These are phyloP conservation scores for Cyberlindnera euphorbiiphila DNA, from an alignment of 805 yeast genomes.

Conservation along the genomic window DNA sequence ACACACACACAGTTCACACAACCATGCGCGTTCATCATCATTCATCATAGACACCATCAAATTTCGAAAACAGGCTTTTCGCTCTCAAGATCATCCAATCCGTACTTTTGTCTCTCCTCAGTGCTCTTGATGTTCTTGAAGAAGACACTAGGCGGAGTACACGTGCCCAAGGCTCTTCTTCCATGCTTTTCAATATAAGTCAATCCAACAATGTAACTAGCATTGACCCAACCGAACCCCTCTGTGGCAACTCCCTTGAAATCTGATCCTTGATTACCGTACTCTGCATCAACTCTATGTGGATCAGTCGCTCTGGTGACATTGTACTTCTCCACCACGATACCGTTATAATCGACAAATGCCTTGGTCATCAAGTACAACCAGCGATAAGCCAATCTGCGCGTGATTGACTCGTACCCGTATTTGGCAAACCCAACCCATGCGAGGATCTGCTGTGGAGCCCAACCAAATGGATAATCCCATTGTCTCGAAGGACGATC, in stretches of 20 bases:
- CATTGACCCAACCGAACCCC: slow-evolving; percentile 98
- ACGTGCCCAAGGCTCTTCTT: slow-evolving; percentile 71
- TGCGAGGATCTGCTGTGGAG: slow-evolving; percentile 93
- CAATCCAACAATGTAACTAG: slow-evolving; percentile 74
- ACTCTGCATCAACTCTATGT: slow-evolving; percentile 90
- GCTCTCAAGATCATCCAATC: slow-evolving; percentile 11
- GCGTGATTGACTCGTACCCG: slow-evolving; percentile 60
- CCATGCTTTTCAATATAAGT: slow-evolving; percentile 63
- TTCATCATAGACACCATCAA: too few relatives aligned
- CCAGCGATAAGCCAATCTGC: slow-evolving; percentile 83
- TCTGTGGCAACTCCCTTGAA: slow-evolving; percentile 92
- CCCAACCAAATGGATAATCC: slow-evolving; percentile 99
- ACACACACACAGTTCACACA: too few relatives aligned
- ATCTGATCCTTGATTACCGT: slow-evolving; percentile 94
- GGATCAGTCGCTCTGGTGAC: slow-evolving; percentile 82
- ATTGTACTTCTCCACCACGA: slow-evolving; percentile 92
- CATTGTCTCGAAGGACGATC: slow-evolving; percentile 89
- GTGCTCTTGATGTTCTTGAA: slow-evolving; percentile 23
- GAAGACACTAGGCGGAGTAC: slow-evolving; percentile 28
- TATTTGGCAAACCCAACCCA: slow-evolving; percentile 84
- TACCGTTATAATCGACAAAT: slow-evolving; percentile 89
- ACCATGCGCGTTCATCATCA: too few relatives aligned
- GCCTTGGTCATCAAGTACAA: slow-evolving; percentile 83
- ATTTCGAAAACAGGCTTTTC: slow-evolving; percentile 4
- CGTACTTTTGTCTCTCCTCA: slow-evolving; percentile 24